Base-by-base conservation (phyloP, 192 early-diverging fungal genomes). In the Gaertneriomyces semiglobifer region DNA sequence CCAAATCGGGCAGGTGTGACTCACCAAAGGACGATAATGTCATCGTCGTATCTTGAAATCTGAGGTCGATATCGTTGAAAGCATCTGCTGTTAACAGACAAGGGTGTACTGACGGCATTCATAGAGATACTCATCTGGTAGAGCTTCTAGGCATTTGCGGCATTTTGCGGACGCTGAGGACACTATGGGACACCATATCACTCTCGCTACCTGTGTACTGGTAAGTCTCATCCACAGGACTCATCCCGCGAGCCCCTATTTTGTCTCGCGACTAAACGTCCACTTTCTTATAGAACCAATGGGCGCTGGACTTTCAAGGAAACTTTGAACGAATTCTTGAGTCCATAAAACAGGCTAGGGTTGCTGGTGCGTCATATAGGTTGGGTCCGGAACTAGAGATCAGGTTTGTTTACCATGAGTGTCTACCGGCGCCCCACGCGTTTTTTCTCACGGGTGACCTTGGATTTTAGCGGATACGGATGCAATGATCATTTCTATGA, bases 401-500 rank as follows among this genome's bases (percentile, higher is more conserved):
- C 72, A 88, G 91, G 90, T 91, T 83, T 47, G 25, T 18, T 41
- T 33, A 33, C 19, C 14, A 60, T 43, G 11, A 33, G 58, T 5
- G 1, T 60, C 25, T 11, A 2, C 4, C 46, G 8, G 46, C 5
- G 19, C 47, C 14, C 6, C 62, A 12, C 45, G 16, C n/a, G 50
- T n/a, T 47, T 53, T 18, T 6, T 25, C 42, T 55, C 51, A 65
- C 50, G 9, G 20, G n/a, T 18, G 9, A 7, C 14, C n/a, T 16
- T 11, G 6, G 19, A 64, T 33, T 7, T 65, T 62, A 88, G 88
- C 5, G 97, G 97, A 25, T 99, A 99, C 73, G 95, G 95, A 10
- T 99, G 97, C 83, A 88, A 92, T 60, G 97, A 99, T 76, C 97
- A 99, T 62, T 98, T 98, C 73, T 77, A 94, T 41, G 97, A 99